Percentiles rank a stretch among this genome's conserved stretches.
These are phyloP conservation scores for Botrytis tulipae DNA, from an alignment of 2,329 filamentous ascomycete species.

Conservation along the genomic window DNA sequence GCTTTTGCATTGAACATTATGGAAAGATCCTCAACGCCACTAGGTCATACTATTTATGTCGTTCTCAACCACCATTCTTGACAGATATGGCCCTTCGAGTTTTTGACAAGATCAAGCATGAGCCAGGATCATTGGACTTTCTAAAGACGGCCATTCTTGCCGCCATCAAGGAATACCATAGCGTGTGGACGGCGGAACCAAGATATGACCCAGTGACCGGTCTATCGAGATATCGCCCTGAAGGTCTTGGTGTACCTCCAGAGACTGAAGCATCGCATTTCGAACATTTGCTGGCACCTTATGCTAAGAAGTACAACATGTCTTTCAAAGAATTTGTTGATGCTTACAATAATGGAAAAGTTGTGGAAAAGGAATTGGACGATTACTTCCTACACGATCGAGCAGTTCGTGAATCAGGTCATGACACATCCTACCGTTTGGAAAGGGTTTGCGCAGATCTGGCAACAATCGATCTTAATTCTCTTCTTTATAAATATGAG, in stretches of 20 bases:
- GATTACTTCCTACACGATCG: constrained; percentile 96
- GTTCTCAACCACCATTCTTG: constrained; percentile 93
- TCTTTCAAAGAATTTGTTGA: constrained; percentile 79
- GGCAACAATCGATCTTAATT: constrained; percentile 93
- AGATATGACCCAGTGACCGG: constrained; percentile 50
- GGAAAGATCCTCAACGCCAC: constrained; percentile 98
- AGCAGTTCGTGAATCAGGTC: constrained; percentile 91
- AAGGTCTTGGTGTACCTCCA: constrained; percentile 53
- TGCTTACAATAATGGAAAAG: constrained; percentile 76
- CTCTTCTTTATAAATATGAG: constrained; percentile 94
- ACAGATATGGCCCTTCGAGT: constrained; percentile 96
- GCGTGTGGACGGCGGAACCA: constrained; percentile 41
- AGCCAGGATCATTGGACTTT: constrained; percentile 71
- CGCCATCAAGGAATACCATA: constrained; percentile 74
- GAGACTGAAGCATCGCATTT: constrained; percentile 58
- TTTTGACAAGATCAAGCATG: constrained; percentile 82
- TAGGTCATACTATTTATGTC: constrained; percentile 88
- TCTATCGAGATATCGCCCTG: constrained; percentile 52
- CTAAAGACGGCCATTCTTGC: constrained; percentile 76
- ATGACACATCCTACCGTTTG: constrained; percentile 92
- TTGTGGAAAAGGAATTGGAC: constrained; percentile 85
- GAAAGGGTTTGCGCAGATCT: constrained; percentile 85
- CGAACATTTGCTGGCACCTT: constrained; percentile 43
- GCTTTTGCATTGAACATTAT: constrained; percentile 97
- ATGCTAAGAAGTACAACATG: constrained; percentile 64